Conservation (phyloP, 495 filamentous ascomycete genomes). For the Daldinia grandis region DNA sequence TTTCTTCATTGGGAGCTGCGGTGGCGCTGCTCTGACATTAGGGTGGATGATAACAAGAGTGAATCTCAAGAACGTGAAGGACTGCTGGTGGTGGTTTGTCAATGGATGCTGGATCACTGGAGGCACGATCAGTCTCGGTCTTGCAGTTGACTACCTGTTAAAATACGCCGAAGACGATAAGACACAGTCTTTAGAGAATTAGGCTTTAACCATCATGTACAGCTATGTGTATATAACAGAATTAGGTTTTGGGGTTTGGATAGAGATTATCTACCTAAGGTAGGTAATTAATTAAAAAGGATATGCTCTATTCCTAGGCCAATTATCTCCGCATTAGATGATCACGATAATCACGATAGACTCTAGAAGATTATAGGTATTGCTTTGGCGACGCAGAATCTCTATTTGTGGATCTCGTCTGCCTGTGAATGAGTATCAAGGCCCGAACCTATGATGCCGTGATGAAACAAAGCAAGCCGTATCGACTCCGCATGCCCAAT, state of each 20-base stretch:
- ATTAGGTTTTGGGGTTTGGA: constrained; percentile 9
- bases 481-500: constrained; percentile 61
- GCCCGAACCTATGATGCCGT: constrained; percentile 50
- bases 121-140: constrained; percentile 59
- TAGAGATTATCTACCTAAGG: constrained; percentile 4
- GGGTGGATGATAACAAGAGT: constrained; percentile 91
- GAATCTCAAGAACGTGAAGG: constrained; percentile 79
- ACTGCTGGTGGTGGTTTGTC: constrained; percentile 98
- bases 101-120: constrained; percentile 67
- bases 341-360: constrained; percentile 18
- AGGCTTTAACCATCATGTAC: constrained; percentile 23
- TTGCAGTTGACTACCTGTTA: constrained; percentile 61
- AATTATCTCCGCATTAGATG: constrained; percentile 1
- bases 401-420: constrained; percentile 57
- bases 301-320: neutral
- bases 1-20: constrained; percentile 87
- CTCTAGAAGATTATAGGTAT: constrained; percentile 5
- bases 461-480: constrained; percentile 56
- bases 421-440: constrained; percentile 53
- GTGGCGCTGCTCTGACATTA: constrained; percentile 77
- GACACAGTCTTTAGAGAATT: constrained; percentile 14
- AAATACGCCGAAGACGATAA: constrained; percentile 46
- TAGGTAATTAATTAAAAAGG: neutral
- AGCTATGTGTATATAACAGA: constrained; percentile 19
- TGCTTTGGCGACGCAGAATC: constrained; percentile 51